Evolutionary conservation across 1,139 yeast genomes (phyloP), one percentile per base, ranked within the genome.

Genomic region (Candida frijolesensis): DNA sequence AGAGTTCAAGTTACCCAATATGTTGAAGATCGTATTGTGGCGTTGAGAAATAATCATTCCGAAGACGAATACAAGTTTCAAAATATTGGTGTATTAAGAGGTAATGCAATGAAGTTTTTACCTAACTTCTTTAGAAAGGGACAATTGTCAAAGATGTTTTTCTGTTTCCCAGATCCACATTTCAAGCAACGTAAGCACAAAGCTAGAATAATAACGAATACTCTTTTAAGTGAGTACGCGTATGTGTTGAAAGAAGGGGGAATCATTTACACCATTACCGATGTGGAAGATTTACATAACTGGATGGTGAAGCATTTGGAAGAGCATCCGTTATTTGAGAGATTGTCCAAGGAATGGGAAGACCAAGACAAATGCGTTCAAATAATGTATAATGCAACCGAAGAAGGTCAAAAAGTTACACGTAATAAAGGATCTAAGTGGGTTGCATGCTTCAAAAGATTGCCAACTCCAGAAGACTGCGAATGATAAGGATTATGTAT

Each of bases 161-260:
- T 95, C 74, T 95, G 99, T 70, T 94, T 94, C 80, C 99, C 99
- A 16, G 99, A 94, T 70, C 99, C 99, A 12, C 99, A 95, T 68
- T 94, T 94, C 76, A 94, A 94, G 66, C 96, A 90, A 68, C 81
- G 99, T 62, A 94, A 94, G 67, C 99, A 95, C 71, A 94, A 94
- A 75, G 98, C 98, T 8, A 81, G 99, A 74, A 94, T 94, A 61
- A 83, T 94, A 57, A 92, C 99, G 53, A 85, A 84, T 54, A 94
- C 98, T 1, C 74, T 94, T 54, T 76, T 91, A 51, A 82, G 95
- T 34, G 99, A 94, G 67, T 94, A 94, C 64, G 99, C 99, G 3
- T 95, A 83, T 64, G 96, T 87, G 9, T 76, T 94, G 61, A 83
- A 76, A 60, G 96, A 89, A 53, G 96, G 90, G 30, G 99, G 99